These are phyloP conservation scores for Cafeteria roenbergensis DNA, from an alignment of 108 stramenopile genomes.

Conservation along the genomic window DNA sequence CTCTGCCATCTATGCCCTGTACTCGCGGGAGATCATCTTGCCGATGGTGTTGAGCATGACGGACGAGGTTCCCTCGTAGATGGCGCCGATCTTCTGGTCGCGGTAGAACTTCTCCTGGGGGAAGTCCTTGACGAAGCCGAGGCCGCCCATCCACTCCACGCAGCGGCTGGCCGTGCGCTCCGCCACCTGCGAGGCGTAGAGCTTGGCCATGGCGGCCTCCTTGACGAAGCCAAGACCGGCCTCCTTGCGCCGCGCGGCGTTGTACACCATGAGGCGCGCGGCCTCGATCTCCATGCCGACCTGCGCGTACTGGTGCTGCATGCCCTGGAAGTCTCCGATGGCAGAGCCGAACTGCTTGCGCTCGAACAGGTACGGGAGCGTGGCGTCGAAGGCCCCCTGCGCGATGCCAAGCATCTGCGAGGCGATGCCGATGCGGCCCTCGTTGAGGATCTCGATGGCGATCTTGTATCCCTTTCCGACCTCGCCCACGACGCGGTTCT, in stretches of 20 bases:
- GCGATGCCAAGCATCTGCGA: constrained; percentile 80
- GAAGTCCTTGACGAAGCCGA: constrained; percentile 76
- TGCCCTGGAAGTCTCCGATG: constrained; percentile 65
- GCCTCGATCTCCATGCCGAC: constrained; percentile 79
- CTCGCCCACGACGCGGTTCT: constrained; percentile 60
- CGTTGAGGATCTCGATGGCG: constrained; percentile 86
- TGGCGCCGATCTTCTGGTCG: constrained; percentile 86
- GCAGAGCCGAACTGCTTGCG: constrained; percentile 70
- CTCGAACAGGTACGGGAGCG: constrained; percentile 70
- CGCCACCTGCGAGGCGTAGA: constrained; percentile 70
- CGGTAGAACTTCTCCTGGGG: constrained; percentile 81
- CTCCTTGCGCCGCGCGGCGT: constrained; percentile 77
- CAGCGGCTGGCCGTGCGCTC: constrained; percentile 43
- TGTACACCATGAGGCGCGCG: constrained; percentile 72
- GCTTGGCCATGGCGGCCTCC: constrained; percentile 85
- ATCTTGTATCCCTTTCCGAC: constrained; percentile 78
- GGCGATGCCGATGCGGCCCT: constrained; percentile 86
- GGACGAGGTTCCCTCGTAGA: constrained; percentile 76
- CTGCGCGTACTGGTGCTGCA: constrained; percentile 89
- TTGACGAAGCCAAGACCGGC: constrained; percentile 68
- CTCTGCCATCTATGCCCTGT: no score
- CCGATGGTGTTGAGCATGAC: constrained; percentile 68
- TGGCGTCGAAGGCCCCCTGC: constrained; percentile 71
- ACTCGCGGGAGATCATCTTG: constrained; percentile 49
- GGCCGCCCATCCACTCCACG: constrained; percentile 81